Conservation (phyloP, 331 rosid genomes). For the Acacia pycnantha region DNA sequence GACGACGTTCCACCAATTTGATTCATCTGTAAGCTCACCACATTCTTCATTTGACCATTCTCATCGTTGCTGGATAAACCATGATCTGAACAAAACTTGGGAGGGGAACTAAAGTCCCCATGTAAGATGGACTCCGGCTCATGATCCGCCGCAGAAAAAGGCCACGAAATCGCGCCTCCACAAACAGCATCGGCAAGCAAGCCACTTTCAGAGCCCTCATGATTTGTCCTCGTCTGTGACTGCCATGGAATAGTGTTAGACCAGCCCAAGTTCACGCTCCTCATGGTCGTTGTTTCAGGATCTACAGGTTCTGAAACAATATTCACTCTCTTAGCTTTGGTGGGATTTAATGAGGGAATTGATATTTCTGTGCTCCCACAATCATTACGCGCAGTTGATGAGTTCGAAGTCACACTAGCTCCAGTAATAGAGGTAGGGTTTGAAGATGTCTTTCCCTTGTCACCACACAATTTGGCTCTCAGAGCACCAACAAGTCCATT, state of each 20-base stretch:
- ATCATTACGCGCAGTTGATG: conserved; percentile 27
- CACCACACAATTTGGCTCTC: conserved; percentile 45
- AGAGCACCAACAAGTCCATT: conserved; percentile 60
- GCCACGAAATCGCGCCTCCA: conserved; percentile 20
- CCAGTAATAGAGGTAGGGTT: conserved; percentile 10
- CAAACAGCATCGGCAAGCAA: conserved; percentile 15
- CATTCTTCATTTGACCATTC: conserved; percentile 21
- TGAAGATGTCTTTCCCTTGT: conserved; percentile 24
- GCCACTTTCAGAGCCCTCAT: conserved; percentile 29
- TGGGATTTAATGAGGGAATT: background rate
- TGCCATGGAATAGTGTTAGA: conserved; percentile 37
- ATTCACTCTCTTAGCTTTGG: conserved; percentile 21
- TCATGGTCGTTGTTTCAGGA: background rate
- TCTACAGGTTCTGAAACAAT: background rate
- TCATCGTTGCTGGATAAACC: background rate
- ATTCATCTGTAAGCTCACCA: conserved; percentile 30
- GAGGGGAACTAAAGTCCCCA: too few species aligned
- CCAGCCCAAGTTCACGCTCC: conserved; percentile 27
- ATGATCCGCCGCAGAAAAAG: conserved; percentile 25
- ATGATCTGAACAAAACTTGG: conserved; percentile 12
- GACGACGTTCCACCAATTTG: conserved; percentile 24
- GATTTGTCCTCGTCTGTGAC: conserved; percentile 15
- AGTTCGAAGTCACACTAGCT: conserved; percentile 7
- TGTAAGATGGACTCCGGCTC: background rate
- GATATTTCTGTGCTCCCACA: conserved; percentile 22